These are phyloP conservation scores for Stachybotrys echinatus DNA, from an alignment of 2,329 filamentous ascomycete species.

Conservation along the genomic window DNA sequence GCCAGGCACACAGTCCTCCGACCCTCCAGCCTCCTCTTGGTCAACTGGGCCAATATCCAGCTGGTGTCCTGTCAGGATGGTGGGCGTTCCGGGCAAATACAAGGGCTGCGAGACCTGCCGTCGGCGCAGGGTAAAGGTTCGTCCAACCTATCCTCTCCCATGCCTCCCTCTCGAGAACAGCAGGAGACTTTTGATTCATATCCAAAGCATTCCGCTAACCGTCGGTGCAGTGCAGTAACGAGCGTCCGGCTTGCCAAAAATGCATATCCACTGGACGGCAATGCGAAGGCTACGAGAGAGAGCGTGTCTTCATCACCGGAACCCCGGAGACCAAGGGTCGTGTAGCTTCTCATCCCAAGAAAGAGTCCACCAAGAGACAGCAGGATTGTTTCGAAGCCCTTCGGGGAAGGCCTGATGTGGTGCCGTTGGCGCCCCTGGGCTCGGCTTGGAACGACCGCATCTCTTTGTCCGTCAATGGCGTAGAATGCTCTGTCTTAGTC, in stretches of 20 bases:
- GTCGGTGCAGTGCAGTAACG: conserved; percentile 52
- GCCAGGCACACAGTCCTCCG: not conserved
- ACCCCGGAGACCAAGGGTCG: conserved; percentile 48
- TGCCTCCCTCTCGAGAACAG: not conserved
- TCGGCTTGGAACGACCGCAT: conserved; percentile 47
- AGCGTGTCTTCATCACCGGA: conserved; percentile 60
- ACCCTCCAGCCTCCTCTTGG: not conserved
- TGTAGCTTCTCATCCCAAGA: conserved; percentile 51
- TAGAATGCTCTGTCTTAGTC: conserved; percentile 34
- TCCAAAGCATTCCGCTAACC: not conserved
- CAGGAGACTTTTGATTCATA: not conserved
- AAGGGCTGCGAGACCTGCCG: conserved; percentile 61
- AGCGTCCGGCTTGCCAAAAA: conserved; percentile 54
- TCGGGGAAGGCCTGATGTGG: conserved; percentile 22
- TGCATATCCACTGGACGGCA: conserved; percentile 51
- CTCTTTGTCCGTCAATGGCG: conserved; percentile 30
- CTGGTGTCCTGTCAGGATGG: conserved; percentile 35
- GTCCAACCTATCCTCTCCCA: conserved; percentile 8
- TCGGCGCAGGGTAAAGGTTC: conserved; percentile 52
- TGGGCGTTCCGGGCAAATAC: conserved; percentile 58
- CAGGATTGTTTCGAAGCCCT: no score
- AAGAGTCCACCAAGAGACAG: conserved; percentile 19
- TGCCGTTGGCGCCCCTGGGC: conserved; percentile 33
- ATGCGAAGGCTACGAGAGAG: conserved; percentile 58
- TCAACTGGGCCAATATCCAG: not conserved